Base-by-base conservation (phyloP, 768 basidiomycete species). In the Antrodiella citrinella region DNA sequence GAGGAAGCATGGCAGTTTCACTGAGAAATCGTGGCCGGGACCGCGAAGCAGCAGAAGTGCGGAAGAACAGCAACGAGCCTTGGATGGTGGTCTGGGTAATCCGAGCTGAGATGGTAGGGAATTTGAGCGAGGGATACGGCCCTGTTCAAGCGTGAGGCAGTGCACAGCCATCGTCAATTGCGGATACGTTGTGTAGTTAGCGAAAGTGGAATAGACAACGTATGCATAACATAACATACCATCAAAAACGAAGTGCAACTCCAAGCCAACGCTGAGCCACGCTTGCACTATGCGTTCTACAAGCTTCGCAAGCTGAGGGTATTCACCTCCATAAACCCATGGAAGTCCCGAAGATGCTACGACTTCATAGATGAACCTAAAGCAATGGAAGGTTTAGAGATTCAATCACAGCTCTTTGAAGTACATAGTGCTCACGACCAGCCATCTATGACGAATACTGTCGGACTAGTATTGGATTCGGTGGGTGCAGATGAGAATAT, bases 261-360 rank as follows among this genome's bases (percentile, higher is more conserved):
- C 69, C 35, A 90, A 62, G 19, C 86, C 84, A 9, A 87, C 69
- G 21, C 69, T 66, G 42, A 84, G 72, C 90, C 87, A 91, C 11
- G 83, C 80, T 51, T 73, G 62, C 11, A 86, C 78, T 13, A 82
- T 74, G 44, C 56, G 64, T 41, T 60, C 63, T 3, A 86, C 71
- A 15, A 77, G 64, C n/a, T 62, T 57, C 5, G 66, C 63, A 53
- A 88, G 84, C 48, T 72, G 72, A 1, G 64, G 59, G 56, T 88
- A 88, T 65, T 92, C 88, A 11, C 90, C 90, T 4, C 90, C 90
- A 58, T 88, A 92, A 0, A 87, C 86, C 90, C 89, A 91, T 4
- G 86, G 81, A 44, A 89, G 68, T 50, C 68, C 72, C 2, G 82
- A 81, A 48, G 72, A 71, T 23, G 74, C 66, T 52, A 85, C 73